A percentile compares a stretch with the other conserved stretches of the same genome.
These are phyloP conservation scores for Erythrophleum ivorense DNA, from an alignment of 331 rosid species.

Conservation along the genomic window DNA sequence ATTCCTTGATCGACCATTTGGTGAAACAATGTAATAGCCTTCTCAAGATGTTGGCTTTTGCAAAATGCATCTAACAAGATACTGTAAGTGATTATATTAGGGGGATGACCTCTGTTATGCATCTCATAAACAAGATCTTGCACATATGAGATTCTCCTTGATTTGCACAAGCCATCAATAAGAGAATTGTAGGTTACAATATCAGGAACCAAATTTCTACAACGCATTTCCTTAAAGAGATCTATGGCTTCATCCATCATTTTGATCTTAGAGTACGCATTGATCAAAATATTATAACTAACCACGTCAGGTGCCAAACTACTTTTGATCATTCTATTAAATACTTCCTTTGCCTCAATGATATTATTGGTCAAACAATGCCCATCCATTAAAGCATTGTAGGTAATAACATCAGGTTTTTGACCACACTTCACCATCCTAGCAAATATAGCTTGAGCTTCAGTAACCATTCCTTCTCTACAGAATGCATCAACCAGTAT, in stretches of 20 bases:
- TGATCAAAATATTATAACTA: neutral
- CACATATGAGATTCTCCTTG: neutral
- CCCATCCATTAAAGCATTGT: too few species aligned
- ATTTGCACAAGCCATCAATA: neutral
- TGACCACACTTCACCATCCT: too few species aligned
- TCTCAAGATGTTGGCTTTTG: neutral
- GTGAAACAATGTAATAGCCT: neutral
- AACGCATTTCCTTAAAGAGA: neutral
- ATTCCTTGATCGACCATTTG: neutral
- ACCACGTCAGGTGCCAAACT: too few species aligned
- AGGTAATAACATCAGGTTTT: too few species aligned
- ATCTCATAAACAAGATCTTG: neutral
- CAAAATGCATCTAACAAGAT: neutral
- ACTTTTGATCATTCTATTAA: too few species aligned
- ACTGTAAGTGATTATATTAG: neutral
- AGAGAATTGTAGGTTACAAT: neutral
- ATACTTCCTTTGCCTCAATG: neutral
- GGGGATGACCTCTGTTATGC: neutral
- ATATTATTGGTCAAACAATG: too few species aligned
- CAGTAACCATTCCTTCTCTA: too few species aligned
- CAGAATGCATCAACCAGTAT: too few species aligned
- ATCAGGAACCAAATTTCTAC: neutral
- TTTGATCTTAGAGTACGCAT: neutral
- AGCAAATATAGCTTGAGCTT: too few species aligned
- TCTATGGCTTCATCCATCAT: neutral